These are phyloP conservation scores for Angophora floribunda DNA, from an alignment of 345 rosid species.

Conservation along the genomic window DNA sequence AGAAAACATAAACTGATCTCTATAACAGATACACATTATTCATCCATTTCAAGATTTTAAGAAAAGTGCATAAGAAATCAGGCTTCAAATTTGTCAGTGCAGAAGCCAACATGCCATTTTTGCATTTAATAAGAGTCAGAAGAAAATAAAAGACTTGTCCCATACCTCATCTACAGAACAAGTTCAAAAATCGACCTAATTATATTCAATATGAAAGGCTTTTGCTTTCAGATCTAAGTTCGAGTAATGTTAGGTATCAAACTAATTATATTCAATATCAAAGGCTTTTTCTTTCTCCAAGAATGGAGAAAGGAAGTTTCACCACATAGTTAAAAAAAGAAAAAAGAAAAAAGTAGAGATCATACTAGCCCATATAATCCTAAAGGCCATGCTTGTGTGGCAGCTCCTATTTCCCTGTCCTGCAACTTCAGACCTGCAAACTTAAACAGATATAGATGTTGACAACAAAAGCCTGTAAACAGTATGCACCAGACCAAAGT, in stretches of 20 bases:
- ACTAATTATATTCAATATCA: neutral
- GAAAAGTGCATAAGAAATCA: neutral
- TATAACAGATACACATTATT: neutral
- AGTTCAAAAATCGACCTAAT: neutral
- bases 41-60: neutral
- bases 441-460: neutral
- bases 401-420: constrained; percentile 9
- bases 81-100: neutral
- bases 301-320: neutral
- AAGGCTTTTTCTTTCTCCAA: neutral
- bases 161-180: neutral
- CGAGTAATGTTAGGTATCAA: neutral
- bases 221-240: neutral
- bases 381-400: constrained; percentile 10
- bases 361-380: constrained; percentile 16
- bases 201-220: neutral
- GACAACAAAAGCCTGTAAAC: neutral
- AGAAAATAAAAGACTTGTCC: neutral
- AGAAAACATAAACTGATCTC: neutral
- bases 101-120: neutral
- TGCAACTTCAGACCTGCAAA: constrained; percentile 10
- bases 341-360: neutral
- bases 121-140: neutral
- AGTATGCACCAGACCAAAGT: neutral
- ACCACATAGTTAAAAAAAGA: neutral